Percentiles rank a stretch among this genome's conserved stretches.
phyloP scores from a whole-genome alignment of 2,329 filamentous ascomycete species.

The Verticillium nubilum region DNA sequence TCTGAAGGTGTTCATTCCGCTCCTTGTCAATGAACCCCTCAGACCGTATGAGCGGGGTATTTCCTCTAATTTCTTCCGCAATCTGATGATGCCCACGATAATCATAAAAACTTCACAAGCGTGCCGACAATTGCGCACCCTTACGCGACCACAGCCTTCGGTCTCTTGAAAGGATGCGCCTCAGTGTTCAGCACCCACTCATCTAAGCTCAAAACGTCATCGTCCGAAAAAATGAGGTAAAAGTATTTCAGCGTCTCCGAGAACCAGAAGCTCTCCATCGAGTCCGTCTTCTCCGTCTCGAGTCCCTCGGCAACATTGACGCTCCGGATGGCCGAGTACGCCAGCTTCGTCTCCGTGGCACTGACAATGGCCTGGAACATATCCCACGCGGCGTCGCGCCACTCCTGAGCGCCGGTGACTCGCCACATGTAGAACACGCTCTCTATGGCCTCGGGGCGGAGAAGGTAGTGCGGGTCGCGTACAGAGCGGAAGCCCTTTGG shows the following conservation, averaged over 20 bases:
- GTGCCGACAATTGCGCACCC: background rate
- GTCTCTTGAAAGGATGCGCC: constrained; percentile 42
- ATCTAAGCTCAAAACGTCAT: constrained; percentile 59
- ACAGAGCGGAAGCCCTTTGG: constrained; percentile 54
- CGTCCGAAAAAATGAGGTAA: constrained; percentile 65
- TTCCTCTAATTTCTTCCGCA: background rate
- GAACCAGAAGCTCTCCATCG: constrained; percentile 57
- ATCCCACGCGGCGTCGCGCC: constrained; percentile 39
- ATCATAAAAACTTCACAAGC: background rate
- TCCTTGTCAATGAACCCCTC: too few relatives aligned
- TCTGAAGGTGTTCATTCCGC: too few relatives aligned
- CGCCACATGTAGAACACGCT: constrained; percentile 47
- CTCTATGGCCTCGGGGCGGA: constrained; percentile 47
- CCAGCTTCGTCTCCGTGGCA: constrained; percentile 36
- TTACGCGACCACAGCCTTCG: constrained; percentile 4
- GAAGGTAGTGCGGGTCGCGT: constrained; percentile 35
- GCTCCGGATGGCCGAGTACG: constrained; percentile 32
- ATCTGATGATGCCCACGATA: background rate
- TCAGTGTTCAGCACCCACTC: constrained; percentile 63
- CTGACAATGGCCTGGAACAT: constrained; percentile 39
- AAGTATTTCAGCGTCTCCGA: constrained; percentile 77
- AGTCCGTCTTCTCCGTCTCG: constrained; percentile 11
- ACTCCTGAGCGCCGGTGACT: constrained; percentile 37
- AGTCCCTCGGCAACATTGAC: constrained; percentile 5
- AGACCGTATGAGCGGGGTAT: too few relatives aligned